Percentiles rank a stretch among this genome's conserved stretches.
phyloP scores from a whole-genome alignment of 306 rosid species.

The Castanospermum australe region DNA sequence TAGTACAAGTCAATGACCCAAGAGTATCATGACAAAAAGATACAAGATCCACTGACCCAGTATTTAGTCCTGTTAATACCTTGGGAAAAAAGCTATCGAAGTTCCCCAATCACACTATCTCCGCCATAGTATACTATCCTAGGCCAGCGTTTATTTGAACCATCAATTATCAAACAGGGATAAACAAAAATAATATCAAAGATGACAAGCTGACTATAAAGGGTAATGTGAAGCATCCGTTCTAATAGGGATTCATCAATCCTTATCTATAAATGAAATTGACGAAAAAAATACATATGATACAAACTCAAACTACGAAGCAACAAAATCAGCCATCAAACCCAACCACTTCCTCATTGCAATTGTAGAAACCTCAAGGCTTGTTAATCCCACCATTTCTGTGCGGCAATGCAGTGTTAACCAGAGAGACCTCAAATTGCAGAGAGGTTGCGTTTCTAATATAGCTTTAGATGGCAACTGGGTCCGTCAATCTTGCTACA shows the following conservation, averaged over 20 bases:
- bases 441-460: slow-evolving; percentile 10
- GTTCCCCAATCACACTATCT: not conserved
- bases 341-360: slow-evolving; percentile 12
- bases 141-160: not conserved
- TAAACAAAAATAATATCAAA: not conserved
- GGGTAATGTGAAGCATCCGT: slow-evolving; percentile 9
- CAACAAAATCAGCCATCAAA: slow-evolving; percentile 34
- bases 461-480: slow-evolving; percentile 19
- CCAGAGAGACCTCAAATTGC: slow-evolving; percentile 22
- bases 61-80: not conserved
- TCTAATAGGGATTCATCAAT: slow-evolving; percentile 8
- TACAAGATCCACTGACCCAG: not conserved
- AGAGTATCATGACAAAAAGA: not conserved
- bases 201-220: slow-evolving; percentile 1
- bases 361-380: slow-evolving; percentile 8
- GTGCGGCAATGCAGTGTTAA: not conserved
- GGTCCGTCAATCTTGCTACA: slow-evolving; percentile 3
- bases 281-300: not conserved
- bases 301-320: slow-evolving; percentile 31
- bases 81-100: not conserved
- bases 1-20: slow-evolving; percentile 1
- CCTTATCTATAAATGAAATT: slow-evolving; percentile 4
- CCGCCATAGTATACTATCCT: not conserved
- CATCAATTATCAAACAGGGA: not conserved
- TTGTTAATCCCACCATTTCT: slow-evolving; percentile 13